Evolutionary conservation across 2,329 filamentous ascomycete species (phyloP).

Genomic region (Lachnellula arida): DNA sequence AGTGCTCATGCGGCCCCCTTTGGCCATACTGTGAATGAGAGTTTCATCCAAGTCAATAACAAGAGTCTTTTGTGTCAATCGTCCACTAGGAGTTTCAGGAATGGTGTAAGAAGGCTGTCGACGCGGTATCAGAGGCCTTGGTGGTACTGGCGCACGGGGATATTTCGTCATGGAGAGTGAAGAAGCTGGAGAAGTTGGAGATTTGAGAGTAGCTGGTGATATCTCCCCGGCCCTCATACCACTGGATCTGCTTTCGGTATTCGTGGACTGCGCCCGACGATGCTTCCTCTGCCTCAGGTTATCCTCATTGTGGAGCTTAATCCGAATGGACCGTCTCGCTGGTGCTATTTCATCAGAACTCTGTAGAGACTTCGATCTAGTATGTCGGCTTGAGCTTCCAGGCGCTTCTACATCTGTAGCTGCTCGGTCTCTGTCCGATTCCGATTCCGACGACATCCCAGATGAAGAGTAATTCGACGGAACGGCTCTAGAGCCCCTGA

Average conservation of each 20-base stretch:
- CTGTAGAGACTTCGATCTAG: slow-evolving; percentile 58
- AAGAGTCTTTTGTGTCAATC: slow-evolving; percentile 78
- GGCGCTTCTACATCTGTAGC: slow-evolving; percentile 19
- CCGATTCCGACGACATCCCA: slow-evolving; percentile 59
- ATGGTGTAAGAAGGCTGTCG: slow-evolving; percentile 82
- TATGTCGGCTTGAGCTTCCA: slow-evolving; percentile 40
- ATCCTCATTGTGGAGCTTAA: slow-evolving; percentile 83
- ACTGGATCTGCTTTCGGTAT: slow-evolving; percentile 37
- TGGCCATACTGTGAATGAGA: slow-evolving; percentile 95
- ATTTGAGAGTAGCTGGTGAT: slow-evolving; percentile 79
- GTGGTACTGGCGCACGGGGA: slow-evolving; percentile 82
- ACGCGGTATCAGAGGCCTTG: slow-evolving; percentile 81
- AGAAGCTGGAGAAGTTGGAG: slow-evolving; percentile 77
- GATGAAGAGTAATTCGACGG: slow-evolving; percentile 48
- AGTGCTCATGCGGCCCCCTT: slow-evolving; percentile 90
- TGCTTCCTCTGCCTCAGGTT: slow-evolving; percentile 68
- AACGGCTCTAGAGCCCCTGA: slow-evolving; percentile 12
- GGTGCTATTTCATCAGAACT: slow-evolving; percentile 61
- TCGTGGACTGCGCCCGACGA: slow-evolving; percentile 51
- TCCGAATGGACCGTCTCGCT: slow-evolving; percentile 76
- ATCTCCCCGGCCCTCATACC: slow-evolving; percentile 38
- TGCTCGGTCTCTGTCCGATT: slow-evolving; percentile 49
- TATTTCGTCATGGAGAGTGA: slow-evolving; percentile 74
- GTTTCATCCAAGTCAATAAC: slow-evolving; percentile 97
- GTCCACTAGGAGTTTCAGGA: slow-evolving; percentile 43